Percentiles rank a stretch among this genome's conserved stretches.
These are phyloP conservation scores for Aristolochia californica DNA, from an alignment of 164 flowering plant species.

Conservation along the genomic window DNA sequence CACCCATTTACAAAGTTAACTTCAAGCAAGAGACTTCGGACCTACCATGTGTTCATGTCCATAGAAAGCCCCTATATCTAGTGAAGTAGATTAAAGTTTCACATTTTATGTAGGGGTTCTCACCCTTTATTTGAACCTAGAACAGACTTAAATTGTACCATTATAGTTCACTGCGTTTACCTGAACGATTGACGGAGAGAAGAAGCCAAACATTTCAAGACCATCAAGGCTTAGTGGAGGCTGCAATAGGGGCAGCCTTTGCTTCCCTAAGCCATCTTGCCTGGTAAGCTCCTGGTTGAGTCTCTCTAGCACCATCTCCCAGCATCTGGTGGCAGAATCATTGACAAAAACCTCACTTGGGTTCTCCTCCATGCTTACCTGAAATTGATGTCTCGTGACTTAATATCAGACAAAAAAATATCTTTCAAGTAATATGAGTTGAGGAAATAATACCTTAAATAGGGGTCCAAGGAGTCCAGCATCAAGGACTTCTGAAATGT, in stretches of 20 bases:
- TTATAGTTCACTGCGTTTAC: constrained; percentile 16
- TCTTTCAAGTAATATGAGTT: background rate
- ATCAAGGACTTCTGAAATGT: constrained; percentile 70
- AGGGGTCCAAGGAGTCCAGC: constrained; percentile 73
- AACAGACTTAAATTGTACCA: background rate
- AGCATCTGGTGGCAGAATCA: constrained; percentile 52
- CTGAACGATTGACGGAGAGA: constrained; percentile 43
- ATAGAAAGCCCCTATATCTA: background rate
- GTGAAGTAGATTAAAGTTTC: background rate
- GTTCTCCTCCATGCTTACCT: constrained; percentile 59
- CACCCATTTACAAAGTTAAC: background rate
- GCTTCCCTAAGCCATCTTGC: constrained; percentile 18
- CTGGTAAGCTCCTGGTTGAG: constrained; percentile 37
- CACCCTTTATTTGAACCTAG: too few relatives aligned
- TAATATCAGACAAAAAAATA: background rate
- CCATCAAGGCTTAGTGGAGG: constrained; percentile 36
- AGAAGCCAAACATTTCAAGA: constrained; percentile 76
- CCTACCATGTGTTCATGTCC: background rate
- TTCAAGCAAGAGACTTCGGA: background rate
- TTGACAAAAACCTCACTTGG: constrained; percentile 35
- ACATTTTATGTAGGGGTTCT: background rate
- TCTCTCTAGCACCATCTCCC: constrained; percentile 61
- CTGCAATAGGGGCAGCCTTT: constrained; percentile 19
- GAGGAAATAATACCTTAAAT: constrained; percentile 43
- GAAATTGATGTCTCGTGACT: constrained; percentile 10